Percentiles rank a stretch among this genome's conserved stretches.
Conservation (phyloP, 331 rosid genomes). For the Stylosanthes scabra region DNA sequence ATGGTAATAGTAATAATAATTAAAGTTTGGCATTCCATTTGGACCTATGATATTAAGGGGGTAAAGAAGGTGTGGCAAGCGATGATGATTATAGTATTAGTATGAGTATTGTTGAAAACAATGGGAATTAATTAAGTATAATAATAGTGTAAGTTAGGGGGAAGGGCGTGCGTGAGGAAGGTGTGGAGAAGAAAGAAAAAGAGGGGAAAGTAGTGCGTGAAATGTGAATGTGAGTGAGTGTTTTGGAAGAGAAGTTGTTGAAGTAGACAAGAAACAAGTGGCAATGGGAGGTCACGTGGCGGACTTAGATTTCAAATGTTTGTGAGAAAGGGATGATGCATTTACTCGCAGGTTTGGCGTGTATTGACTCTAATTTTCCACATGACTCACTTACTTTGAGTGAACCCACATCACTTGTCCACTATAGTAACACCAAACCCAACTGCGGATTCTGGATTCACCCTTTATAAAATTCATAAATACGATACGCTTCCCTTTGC, state of each 20-base stretch:
- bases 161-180: background rate
- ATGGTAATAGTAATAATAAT: background rate
- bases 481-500: background rate
- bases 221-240: background rate
- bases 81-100: too few species aligned
- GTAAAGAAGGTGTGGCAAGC: background rate
- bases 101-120: too few species aligned
- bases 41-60: background rate
- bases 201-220: too few species aligned
- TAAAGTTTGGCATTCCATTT: background rate
- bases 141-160: background rate
- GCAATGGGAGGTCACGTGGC: constrained; percentile 7
- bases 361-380: constrained; percentile 16
- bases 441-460: background rate
- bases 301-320: background rate
- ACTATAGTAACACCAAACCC: background rate
- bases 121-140: too few species aligned
- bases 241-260: background rate
- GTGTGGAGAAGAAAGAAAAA: background rate
- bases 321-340: background rate
- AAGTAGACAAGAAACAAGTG: background rate
- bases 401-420: background rate
- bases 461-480: background rate
- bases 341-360: background rate
- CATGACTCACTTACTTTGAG: constrained; percentile 25